phyloP scores from a whole-genome alignment of 306 rosid species.

The Calophaca sinica region DNA sequence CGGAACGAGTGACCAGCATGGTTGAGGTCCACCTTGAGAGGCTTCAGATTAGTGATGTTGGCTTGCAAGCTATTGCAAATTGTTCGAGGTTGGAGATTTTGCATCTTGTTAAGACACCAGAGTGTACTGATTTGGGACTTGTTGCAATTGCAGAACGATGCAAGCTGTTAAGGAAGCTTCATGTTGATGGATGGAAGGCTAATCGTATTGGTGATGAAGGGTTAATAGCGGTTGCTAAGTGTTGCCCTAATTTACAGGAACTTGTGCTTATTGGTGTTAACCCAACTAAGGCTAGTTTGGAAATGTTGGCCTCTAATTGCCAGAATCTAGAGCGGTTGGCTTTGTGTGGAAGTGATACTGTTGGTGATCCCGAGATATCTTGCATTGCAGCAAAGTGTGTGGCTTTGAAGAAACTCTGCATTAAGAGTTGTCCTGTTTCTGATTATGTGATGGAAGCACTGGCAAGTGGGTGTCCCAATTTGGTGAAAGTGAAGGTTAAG shows the following conservation, averaged over 20 bases:
- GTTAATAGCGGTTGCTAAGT: constrained; percentile 75
- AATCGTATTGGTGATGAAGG: constrained; percentile 93
- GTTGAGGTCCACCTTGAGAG: constrained; percentile 93
- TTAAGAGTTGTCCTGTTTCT: constrained; percentile 92
- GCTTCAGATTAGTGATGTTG: constrained; percentile 83
- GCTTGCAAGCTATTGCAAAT: constrained; percentile 76
- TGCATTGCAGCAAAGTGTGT: constrained; percentile 89
- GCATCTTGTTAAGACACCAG: constrained; percentile 93
- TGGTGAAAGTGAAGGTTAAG: constrained; percentile 97
- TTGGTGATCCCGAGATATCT: constrained; percentile 86
- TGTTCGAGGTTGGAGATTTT: constrained; percentile 80
- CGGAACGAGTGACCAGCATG: constrained; percentile 54
- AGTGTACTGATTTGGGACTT: constrained; percentile 84
- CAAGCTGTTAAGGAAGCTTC: constrained; percentile 86
- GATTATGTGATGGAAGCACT: constrained; percentile 82
- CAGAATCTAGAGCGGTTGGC: constrained; percentile 88
- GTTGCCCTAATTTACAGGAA: constrained; percentile 85
- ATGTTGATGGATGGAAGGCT: constrained; percentile 94
- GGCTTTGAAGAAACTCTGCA: constrained; percentile 94
- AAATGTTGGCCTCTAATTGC: constrained; percentile 82
- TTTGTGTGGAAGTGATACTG: constrained; percentile 90
- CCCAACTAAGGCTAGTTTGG: constrained; percentile 84
- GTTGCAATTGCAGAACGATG: constrained; percentile 78
- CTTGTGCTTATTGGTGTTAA: constrained; percentile 90
- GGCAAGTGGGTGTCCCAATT: constrained; percentile 90